Evolutionary conservation across 768 basidiomycete species (phyloP).

Genomic region (Russula compacta): DNA sequence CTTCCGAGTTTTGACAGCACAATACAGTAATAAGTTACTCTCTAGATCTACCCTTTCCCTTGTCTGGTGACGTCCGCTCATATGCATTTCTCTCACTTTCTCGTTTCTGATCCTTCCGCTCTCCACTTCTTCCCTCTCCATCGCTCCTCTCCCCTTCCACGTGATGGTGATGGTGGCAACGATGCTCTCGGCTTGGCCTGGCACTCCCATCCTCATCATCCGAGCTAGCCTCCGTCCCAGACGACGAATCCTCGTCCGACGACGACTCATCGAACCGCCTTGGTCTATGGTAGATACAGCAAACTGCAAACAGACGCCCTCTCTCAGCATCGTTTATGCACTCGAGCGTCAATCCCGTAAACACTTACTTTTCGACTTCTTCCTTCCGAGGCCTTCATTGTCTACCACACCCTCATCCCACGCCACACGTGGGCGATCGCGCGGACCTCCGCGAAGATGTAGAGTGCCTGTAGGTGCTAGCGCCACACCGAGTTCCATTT

Average conservation of each 20-base stretch:
- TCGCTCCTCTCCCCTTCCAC: neutral
- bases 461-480: neutral
- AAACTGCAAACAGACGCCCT: conserved; percentile 46
- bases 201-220: conserved; percentile 8
- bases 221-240: conserved; percentile 34
- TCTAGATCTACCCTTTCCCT: conserved; percentile 17
- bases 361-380: conserved; percentile 85
- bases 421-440: conserved; percentile 42
- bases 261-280: conserved; percentile 76
- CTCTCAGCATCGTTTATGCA: too few species aligned
- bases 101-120: neutral
- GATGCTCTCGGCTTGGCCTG: conserved; percentile 4
- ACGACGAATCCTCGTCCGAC: conserved; percentile 44
- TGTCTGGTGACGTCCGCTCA: conserved; percentile 4
- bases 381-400: conserved; percentile 83
- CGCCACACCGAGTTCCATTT: neutral
- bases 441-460: conserved; percentile 8
- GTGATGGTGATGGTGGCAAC: neutral
- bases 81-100: conserved; percentile 9
- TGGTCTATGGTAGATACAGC: conserved; percentile 90
- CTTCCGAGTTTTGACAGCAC: too few species aligned
- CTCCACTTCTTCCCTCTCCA: neutral
- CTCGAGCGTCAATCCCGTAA: neutral
- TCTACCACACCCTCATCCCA: conserved; percentile 62
- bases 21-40: too few species aligned